A percentile compares a stretch with the other conserved stretches of the same genome.
phyloP scores from a whole-genome alignment of 108 stramenopile species.

The Cyclotella cryptica region DNA sequence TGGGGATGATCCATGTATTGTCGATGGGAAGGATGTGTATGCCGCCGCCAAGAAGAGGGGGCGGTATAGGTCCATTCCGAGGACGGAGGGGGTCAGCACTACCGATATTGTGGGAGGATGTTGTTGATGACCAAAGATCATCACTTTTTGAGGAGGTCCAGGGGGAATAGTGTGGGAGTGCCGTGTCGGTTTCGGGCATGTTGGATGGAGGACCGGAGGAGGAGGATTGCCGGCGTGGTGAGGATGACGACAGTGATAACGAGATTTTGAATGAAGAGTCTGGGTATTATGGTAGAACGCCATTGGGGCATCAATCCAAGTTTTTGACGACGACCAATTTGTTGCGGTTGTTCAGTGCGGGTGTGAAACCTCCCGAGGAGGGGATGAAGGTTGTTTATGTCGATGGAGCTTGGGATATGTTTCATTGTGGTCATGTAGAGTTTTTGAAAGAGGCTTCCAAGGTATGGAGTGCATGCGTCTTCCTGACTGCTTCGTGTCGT shows the following conservation, averaged over 20 bases:
- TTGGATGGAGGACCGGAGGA: constrained; percentile 4
- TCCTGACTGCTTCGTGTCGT: background rate
- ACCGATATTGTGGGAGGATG: constrained; percentile 99
- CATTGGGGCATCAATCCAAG: constrained; percentile 74
- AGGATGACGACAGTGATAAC: constrained; percentile 49
- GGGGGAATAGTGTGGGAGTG: constrained; percentile 42
- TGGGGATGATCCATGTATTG: constrained; percentile 99
- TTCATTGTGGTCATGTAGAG: constrained; percentile 97
- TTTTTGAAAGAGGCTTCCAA: constrained; percentile 84
- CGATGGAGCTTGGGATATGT: constrained; percentile 99
- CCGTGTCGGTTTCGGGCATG: constrained; percentile 24
- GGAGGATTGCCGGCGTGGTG: background rate
- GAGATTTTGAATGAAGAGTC: constrained; percentile 42
- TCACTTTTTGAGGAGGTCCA: constrained; percentile 60
- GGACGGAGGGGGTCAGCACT: constrained; percentile 99
- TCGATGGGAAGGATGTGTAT: constrained; percentile 93
- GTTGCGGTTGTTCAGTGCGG: constrained; percentile 92
- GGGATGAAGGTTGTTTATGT: constrained; percentile 94
- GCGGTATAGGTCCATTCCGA: constrained; percentile 88
- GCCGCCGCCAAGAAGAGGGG: constrained; percentile 82
- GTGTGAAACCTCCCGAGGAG: constrained; percentile 82
- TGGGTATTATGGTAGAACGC: constrained; percentile 6
- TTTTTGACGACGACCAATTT: constrained; percentile 95
- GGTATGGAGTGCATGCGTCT: constrained; percentile 48
- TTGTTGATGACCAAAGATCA: constrained; percentile 92